Conservation (phyloP, 2,329 filamentous ascomycete species). For the Rugonectria rugulosa region DNA sequence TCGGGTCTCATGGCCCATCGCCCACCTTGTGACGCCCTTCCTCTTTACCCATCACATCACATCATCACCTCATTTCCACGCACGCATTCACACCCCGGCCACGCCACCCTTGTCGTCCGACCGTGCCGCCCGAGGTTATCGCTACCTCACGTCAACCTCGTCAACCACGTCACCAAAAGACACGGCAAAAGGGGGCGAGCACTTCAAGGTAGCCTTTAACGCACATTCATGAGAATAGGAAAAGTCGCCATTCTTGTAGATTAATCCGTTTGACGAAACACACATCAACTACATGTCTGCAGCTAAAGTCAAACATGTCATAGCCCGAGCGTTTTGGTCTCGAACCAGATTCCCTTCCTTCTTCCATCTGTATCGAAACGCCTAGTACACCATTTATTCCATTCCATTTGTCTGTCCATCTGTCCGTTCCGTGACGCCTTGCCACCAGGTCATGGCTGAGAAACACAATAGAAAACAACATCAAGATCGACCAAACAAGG, state of each 20-base stretch:
- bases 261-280: slow-evolving; percentile 1
- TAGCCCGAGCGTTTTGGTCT: neutral
- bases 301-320: neutral
- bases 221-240: too few relatives aligned
- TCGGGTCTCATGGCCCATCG: slow-evolving; percentile 6
- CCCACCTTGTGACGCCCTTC: neutral
- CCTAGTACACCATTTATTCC: slow-evolving; percentile 26
- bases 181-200: too few relatives aligned
- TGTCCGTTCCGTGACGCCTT: slow-evolving; percentile 30
- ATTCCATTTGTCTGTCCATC: slow-evolving; percentile 26
- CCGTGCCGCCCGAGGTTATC: neutral
- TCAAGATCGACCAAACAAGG: too few relatives aligned
- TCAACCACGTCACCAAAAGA: neutral
- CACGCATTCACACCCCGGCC: neutral
- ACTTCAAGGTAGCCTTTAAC: neutral
- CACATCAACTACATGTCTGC: too few relatives aligned
- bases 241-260: too few relatives aligned
- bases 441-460: slow-evolving; percentile 24
- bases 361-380: slow-evolving; percentile 10
- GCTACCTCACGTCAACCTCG: neutral
- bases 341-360: neutral
- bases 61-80: slow-evolving; percentile 9
- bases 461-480: too few relatives aligned
- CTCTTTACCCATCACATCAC: slow-evolving; percentile 13
- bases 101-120: neutral